These are phyloP conservation scores for Boletus fagicola DNA, from an alignment of 768 basidiomycete genomes.

Conservation along the genomic window DNA sequence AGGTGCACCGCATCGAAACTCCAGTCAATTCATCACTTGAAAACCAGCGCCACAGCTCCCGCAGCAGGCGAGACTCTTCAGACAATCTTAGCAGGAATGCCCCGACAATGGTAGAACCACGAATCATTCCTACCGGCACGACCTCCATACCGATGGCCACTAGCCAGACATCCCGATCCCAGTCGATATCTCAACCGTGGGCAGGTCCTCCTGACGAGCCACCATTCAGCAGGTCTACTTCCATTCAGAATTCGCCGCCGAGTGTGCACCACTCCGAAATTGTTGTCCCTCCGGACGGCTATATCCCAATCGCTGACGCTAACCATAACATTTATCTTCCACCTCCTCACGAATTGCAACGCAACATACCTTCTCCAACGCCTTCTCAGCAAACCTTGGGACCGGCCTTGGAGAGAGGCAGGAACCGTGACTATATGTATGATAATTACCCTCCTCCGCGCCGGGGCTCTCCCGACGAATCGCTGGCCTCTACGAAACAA, in stretches of 20 bases:
- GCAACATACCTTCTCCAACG: slow-evolving; percentile 27
- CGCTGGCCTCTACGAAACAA: slow-evolving; percentile 29
- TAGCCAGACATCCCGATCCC: slow-evolving; percentile 21
- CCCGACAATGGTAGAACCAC: slow-evolving; percentile 11
- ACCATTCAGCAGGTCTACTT: slow-evolving; percentile 14
- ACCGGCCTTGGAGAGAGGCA: slow-evolving; percentile 19
- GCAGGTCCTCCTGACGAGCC: slow-evolving; percentile 9
- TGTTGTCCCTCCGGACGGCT: slow-evolving; percentile 46
- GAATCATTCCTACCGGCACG: slow-evolving; percentile 7
- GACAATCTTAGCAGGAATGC: slow-evolving; percentile 15
- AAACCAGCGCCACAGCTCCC: slow-evolving; percentile 18
- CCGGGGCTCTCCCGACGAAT: slow-evolving; percentile 30
- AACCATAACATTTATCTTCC: slow-evolving; percentile 45
- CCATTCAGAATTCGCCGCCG: slow-evolving; percentile 22
- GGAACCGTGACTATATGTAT: slow-evolving; percentile 26
- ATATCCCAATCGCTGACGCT: slow-evolving; percentile 43
- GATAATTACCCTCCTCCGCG: slow-evolving; percentile 17
- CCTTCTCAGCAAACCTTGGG: slow-evolving; percentile 27
- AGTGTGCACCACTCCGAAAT: slow-evolving; percentile 19
- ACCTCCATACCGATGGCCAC: slow-evolving; percentile 8
- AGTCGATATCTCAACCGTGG: slow-evolving; percentile 20
- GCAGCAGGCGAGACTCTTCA: slow-evolving; percentile 17
- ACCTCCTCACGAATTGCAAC: slow-evolving; percentile 48
- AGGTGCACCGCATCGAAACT: slow-evolving; percentile 28
- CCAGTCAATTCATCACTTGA: slow-evolving; percentile 18